A percentile compares a stretch with the other conserved stretches of the same genome.
Evolutionary conservation across 2,329 filamentous ascomycete genomes (phyloP).

Genomic region (Colletotrichum sp.): DNA sequence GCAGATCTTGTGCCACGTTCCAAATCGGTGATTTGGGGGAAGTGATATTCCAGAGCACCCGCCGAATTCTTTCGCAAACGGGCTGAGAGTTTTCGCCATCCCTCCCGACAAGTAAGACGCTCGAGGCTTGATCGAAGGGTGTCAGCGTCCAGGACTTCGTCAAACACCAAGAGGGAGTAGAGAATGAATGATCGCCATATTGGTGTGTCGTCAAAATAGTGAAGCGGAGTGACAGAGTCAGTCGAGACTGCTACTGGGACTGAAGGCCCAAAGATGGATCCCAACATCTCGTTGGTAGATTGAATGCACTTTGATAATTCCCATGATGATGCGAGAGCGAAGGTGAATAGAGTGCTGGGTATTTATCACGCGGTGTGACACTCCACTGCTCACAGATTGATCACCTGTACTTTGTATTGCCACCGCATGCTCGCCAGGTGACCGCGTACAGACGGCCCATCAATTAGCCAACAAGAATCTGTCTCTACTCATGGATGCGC

Average conservation of each 20-base stretch:
- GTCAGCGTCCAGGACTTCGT: not conserved
- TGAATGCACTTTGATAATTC: not conserved
- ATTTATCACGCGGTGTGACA: not conserved
- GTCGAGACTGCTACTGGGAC: not conserved
- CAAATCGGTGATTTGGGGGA: not conserved
- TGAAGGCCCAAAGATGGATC: not conserved
- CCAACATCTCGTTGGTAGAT: not conserved
- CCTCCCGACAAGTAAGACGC: not conserved
- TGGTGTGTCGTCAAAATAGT: not conserved
- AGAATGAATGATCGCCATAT: not conserved
- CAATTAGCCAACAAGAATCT: not conserved
- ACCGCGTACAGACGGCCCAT: not conserved
- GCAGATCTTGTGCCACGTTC: not conserved
- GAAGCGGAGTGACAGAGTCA: not conserved
- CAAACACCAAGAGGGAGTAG: not conserved
- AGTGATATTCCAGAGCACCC: not conserved
- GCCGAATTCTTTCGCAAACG: not conserved
- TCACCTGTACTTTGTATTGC: not conserved
- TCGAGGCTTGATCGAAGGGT: not conserved
- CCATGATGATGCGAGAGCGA: not conserved
- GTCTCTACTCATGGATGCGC: not conserved
- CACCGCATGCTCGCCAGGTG: not conserved
- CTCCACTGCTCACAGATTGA: not conserved
- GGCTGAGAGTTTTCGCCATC: not conserved
- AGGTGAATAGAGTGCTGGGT: rapidly evolving